These are phyloP conservation scores for Aspergillus sclerotioniger DNA, from an alignment of 495 filamentous ascomycete species.

Conservation along the genomic window DNA sequence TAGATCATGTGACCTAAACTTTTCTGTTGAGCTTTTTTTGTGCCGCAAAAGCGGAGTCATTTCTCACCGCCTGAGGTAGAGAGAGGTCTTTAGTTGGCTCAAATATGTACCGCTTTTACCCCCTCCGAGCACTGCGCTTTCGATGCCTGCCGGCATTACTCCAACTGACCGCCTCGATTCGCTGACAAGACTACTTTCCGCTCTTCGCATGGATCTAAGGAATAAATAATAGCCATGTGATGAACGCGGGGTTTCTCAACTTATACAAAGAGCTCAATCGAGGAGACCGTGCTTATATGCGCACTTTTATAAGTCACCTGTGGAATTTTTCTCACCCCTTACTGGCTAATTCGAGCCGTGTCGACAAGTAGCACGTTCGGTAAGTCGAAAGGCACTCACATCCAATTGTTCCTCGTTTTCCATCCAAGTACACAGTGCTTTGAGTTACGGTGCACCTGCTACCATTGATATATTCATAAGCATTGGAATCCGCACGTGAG, in stretches of 20 bases:
- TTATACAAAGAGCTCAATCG: not conserved
- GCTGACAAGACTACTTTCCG: not conserved
- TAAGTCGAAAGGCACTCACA: not conserved
- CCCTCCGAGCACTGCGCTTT: slow-evolving; percentile 6
- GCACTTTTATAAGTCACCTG: not conserved
- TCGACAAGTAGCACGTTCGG: not conserved
- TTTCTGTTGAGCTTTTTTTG: slow-evolving; percentile 31
- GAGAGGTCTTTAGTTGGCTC: not conserved
- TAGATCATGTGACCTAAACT: slow-evolving; percentile 36
- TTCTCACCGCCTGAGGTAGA: slow-evolving; percentile 30
- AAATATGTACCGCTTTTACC: slow-evolving; percentile 8
- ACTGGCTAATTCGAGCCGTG: not conserved
- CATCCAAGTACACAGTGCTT: not conserved
- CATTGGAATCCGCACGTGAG: too few relatives aligned
- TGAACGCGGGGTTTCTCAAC: not conserved
- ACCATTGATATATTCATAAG: not conserved
- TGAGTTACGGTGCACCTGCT: not conserved
- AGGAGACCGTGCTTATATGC: not conserved
- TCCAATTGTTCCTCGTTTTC: not conserved
- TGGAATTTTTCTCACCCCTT: not conserved
- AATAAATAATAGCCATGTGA: not conserved
- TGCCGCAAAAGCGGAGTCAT: slow-evolving; percentile 3
- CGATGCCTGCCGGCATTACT: not conserved
- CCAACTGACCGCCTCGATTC: slow-evolving; percentile 14
- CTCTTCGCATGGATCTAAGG: not conserved